Evolutionary conservation across 768 basidiomycete genomes (phyloP).

Genomic region (Amanita exitialis): DNA sequence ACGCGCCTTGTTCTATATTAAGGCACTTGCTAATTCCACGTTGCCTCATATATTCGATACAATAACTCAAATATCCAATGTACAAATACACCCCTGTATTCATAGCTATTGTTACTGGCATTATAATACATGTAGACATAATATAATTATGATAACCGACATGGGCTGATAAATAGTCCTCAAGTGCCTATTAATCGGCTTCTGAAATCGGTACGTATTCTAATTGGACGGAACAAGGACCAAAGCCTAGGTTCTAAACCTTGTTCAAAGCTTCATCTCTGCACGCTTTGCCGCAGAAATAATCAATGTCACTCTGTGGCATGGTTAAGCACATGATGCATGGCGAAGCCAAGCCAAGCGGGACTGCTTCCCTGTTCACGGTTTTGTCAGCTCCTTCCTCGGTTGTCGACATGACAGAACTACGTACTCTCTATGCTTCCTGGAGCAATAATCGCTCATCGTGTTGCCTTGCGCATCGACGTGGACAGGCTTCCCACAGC

Average conservation of each 20-base stretch:
- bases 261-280: slow-evolving; percentile 53
- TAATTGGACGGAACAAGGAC: neutral
- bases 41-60: no score
- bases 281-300: slow-evolving; percentile 52
- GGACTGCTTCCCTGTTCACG: slow-evolving; percentile 44
- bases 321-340: slow-evolving; percentile 58
- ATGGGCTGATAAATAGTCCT: neutral
- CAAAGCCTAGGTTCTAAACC: slow-evolving; percentile 6
- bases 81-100: neutral
- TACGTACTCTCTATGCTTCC: slow-evolving; percentile 53
- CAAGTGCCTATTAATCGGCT: no score
- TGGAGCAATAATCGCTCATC: slow-evolving; percentile 48
- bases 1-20: no score
- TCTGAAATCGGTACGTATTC: neutral
- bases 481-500: slow-evolving; percentile 47
- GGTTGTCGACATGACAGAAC: slow-evolving; percentile 4
- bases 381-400: neutral
- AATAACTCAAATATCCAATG: neutral
- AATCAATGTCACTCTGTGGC: slow-evolving; percentile 50
- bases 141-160: neutral
- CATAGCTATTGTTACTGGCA: neutral
- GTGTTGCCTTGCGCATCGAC: slow-evolving; percentile 41
- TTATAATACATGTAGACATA: neutral
- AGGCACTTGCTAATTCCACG: no score
- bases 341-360: slow-evolving; percentile 34